Conservation (phyloP, 2,329 filamentous ascomycete genomes). For the Colletotrichum chrysophilum region DNA sequence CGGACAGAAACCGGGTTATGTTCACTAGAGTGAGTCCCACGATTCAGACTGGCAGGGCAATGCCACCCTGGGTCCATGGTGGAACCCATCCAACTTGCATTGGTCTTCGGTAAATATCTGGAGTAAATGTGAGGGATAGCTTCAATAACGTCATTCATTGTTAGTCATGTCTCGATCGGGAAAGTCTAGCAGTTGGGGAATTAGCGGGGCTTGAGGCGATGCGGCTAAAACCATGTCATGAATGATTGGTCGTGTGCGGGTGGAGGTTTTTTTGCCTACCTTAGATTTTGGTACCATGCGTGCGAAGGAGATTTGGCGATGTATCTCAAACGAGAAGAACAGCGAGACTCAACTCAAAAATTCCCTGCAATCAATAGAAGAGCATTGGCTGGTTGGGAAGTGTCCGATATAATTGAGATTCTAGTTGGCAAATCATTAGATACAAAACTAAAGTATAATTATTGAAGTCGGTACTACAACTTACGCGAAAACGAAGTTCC, state of each 20-base stretch:
- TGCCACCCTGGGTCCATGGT: rapidly evolving
- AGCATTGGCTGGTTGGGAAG: no score
- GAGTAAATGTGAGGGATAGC: not conserved
- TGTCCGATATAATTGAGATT: no score
- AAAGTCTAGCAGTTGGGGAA: not conserved
- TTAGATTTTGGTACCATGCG: no score
- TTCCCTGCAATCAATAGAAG: no score
- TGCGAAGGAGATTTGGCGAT: not conserved
- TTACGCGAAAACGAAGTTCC: not conserved
- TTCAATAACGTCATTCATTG: not conserved
- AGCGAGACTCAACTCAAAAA: no score
- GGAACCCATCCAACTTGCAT: not conserved
- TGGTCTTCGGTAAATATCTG: not conserved
- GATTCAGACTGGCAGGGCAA: not conserved
- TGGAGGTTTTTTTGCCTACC: not conserved
- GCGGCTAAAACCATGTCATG: not conserved
- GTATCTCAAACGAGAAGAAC: not conserved
- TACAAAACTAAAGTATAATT: not conserved
- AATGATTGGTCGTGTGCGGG: not conserved
- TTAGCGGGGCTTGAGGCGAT: not conserved
- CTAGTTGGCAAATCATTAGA: no score
- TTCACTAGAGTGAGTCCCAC: not conserved
- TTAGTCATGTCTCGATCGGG: not conserved
- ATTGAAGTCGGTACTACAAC: not conserved
- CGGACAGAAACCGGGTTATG: not conserved